Base-by-base conservation (phyloP, 2,329 filamentous ascomycete genomes). In the Mycosphaerella sp. region DNA sequence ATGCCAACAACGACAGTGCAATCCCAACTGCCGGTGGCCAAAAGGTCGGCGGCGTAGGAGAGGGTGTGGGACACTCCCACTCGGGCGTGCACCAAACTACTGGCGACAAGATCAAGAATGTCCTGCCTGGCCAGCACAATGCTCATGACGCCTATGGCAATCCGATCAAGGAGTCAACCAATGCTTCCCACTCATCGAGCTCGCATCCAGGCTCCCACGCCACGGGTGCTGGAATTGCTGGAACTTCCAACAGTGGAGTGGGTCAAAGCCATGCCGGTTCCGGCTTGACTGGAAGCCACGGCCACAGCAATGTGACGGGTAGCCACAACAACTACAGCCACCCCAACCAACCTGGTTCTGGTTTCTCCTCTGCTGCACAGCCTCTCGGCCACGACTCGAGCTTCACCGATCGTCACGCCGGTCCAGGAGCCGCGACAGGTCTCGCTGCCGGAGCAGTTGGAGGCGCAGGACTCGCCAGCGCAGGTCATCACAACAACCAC, bases 11-110 rank as follows among this genome's bases (percentile, higher is more conserved):
- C 50, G 58, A 51, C 23, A 45, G 49, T n/a, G 59, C 63, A n/a
- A 64, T 67, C 31, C 65, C 65, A 11, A 64, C 59, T 26, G 65
- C 65, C 26, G 65, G 65, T 26, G 64, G 63, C 12, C 51, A 62
- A 41, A 56, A 55, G 44, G 48, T 66, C 5, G 63, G 62, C 23
- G 55, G 53, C 29, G 51, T 57, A n/a, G 45, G 51, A 39, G 51
- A 53, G 11, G 48, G 51, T 23, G 53, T 48, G 36, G 53, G 52
- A 26, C 45, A 55, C 32, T 51, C 48, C 17, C 47, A 58, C 32
- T 41, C 54, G 17, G 53, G 50, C 21, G 42, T 49, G 10, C 45
- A 58, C 23, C 36, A 49, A 9, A 51, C 53, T 12, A 26, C 50
- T 12, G 43, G 49, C 11, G 49, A 54, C 44, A 50, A 54, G 31